Evolutionary conservation across 192 early-diverging fungal species (phyloP).

Genomic region (Pilobolus umbonatus): DNA sequence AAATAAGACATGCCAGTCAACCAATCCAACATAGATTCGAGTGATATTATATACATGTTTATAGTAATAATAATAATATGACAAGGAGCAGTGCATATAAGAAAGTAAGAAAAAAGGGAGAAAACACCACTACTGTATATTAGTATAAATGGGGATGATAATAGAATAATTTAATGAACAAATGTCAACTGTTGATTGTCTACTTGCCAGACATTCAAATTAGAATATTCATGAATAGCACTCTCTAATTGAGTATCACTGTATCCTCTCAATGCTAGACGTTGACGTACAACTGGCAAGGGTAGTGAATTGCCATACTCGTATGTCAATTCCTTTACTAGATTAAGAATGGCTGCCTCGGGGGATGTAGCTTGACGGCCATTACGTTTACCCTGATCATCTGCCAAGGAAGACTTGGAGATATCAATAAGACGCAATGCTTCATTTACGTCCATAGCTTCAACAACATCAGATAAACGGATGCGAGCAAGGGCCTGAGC

Average conservation of each 20-base stretch:
- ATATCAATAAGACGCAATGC: slow-evolving; percentile 88
- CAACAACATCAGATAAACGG: slow-evolving; percentile 73
- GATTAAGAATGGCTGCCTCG: slow-evolving; percentile 64
- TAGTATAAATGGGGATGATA: too few relatives aligned
- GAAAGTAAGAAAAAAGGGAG: not conserved
- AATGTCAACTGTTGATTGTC: slow-evolving; percentile 46
- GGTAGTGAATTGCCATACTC: slow-evolving; percentile 47
- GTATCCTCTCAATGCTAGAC: slow-evolving; percentile 71
- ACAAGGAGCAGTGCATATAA: slow-evolving; percentile 4
- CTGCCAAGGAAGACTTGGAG: slow-evolving; percentile 78
- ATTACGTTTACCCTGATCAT: slow-evolving; percentile 41
- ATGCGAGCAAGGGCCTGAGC: slow-evolving; percentile 88
- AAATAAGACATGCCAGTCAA: too few relatives aligned
- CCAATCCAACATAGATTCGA: too few relatives aligned
- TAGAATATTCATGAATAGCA: slow-evolving; percentile 66
- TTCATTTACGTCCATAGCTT: slow-evolving; percentile 80
- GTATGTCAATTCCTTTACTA: slow-evolving; percentile 73
- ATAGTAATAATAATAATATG: slow-evolving; percentile 4
- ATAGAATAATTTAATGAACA: slow-evolving; percentile 14
- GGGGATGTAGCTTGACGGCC: slow-evolving; percentile 45
- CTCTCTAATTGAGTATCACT: slow-evolving; percentile 72
- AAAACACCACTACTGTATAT: not conserved
- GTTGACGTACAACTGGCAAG: slow-evolving; percentile 60
- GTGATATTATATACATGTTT: slow-evolving; percentile 1
- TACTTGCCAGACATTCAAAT: slow-evolving; percentile 69